phyloP scores from a whole-genome alignment of 2,329 filamentous ascomycete genomes.

The Penicillium hesseltinei region DNA sequence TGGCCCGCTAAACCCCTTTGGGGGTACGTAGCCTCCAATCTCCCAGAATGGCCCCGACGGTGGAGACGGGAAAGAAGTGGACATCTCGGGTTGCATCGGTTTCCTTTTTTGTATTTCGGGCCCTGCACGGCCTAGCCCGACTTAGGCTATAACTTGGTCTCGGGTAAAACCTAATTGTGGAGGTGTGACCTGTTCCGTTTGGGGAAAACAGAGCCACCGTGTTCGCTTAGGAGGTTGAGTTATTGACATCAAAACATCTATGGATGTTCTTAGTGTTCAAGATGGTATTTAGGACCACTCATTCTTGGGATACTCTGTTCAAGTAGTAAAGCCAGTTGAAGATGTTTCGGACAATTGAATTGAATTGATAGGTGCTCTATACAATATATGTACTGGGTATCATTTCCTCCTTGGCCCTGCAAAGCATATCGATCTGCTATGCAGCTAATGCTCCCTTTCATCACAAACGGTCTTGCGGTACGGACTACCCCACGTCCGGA shows the following conservation, averaged over 20 bases:
- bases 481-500: too few relatives aligned
- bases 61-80: constrained; percentile 2
- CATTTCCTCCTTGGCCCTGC: neutral
- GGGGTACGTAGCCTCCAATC: neutral
- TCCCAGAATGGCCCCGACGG: neutral
- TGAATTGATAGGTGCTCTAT: neutral
- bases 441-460: constrained; percentile 12
- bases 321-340: too few relatives aligned
- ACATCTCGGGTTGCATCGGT: constrained; percentile 1
- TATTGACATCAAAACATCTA: neutral
- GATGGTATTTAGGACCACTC: too few relatives aligned
- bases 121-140: constrained; percentile 2
- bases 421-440: constrained; percentile 17
- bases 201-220: constrained; percentile 16
- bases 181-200: constrained; percentile 5
- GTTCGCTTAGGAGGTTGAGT: neutral
- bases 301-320: too few relatives aligned
- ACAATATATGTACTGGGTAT: neutral
- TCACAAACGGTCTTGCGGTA: constrained; percentile 6
- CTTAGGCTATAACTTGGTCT: neutral
- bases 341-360: neutral
- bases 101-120: neutral
- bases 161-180: neutral
- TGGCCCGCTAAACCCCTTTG: constrained; percentile 7
- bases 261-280: too few relatives aligned